These are phyloP conservation scores for Neospermospora avenae DNA, from an alignment of 2,329 filamentous ascomycete species.

Conservation along the genomic window DNA sequence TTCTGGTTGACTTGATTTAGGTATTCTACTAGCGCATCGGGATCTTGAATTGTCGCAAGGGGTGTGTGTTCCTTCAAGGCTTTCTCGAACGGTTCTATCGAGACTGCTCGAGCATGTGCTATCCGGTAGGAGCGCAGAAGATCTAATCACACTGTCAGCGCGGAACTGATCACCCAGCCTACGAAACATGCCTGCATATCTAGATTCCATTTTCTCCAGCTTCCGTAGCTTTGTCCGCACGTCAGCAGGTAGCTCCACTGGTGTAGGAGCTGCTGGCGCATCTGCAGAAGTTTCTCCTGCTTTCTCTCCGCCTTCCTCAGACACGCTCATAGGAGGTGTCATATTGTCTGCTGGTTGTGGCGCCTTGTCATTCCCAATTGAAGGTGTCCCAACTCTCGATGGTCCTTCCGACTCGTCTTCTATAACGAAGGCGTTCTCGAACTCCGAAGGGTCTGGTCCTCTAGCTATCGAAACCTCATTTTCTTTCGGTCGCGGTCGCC, in stretches of 20 bases:
- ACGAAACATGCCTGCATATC: constrained; percentile 68
- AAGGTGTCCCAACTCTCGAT: constrained; percentile 59
- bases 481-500: constrained; percentile 30
- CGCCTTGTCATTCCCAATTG: constrained; percentile 37
- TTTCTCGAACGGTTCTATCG: constrained; percentile 91
- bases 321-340: constrained; percentile 28
- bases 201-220: constrained; percentile 75
- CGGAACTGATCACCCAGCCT: constrained; percentile 3
- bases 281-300: constrained; percentile 20
- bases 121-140: constrained; percentile 87
- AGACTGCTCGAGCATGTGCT: constrained; percentile 79
- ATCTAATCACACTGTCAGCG: constrained; percentile 49
- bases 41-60: constrained; percentile 82
- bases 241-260: constrained; percentile 11
- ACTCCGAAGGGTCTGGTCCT: constrained; percentile 77
- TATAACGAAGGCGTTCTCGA: constrained; percentile 81
- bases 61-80: constrained; percentile 90
- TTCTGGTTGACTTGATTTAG: constrained; percentile 82
- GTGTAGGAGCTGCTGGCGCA: background rate
- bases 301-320: constrained; percentile 32
- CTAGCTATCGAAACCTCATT: constrained; percentile 25
- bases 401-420: constrained; percentile 72
- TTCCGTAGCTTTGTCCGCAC: constrained; percentile 19
- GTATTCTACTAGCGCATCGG: constrained; percentile 82
- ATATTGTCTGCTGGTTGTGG: constrained; percentile 25